Evolutionary conservation across 257 asterid genomes (phyloP).

Genomic region (Forsythia viridissima): DNA sequence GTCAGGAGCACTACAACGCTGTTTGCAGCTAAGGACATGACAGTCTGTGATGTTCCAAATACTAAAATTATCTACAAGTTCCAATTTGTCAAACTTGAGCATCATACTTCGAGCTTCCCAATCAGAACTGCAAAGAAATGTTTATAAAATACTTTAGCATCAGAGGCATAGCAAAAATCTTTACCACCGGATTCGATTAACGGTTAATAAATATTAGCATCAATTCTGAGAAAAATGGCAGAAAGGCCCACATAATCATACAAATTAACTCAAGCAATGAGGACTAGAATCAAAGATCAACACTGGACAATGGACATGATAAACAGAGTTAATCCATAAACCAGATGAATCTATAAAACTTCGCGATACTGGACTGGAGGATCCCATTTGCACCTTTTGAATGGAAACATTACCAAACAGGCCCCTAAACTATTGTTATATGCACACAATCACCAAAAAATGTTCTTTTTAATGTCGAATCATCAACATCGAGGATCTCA

Average conservation of each 20-base stretch:
- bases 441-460: neutral
- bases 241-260: neutral
- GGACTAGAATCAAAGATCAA: neutral
- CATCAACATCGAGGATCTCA: neutral
- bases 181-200: slow-evolving; percentile 15
- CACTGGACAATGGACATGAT: neutral
- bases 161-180: slow-evolving; percentile 17
- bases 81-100: slow-evolving; percentile 42
- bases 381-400: neutral
- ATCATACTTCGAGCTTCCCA: slow-evolving; percentile 77
- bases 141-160: slow-evolving; percentile 28
- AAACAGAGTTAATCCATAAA: slow-evolving; percentile 6
- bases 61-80: slow-evolving; percentile 36
- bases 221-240: slow-evolving; percentile 10
- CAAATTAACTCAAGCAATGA: slow-evolving; percentile 5
- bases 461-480: neutral
- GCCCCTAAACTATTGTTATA: neutral
- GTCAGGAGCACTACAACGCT: slow-evolving; percentile 60
- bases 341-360: neutral
- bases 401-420: neutral
- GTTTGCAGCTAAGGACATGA: slow-evolving; percentile 70
- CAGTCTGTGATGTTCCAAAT: slow-evolving; percentile 79
- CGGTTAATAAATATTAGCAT: slow-evolving; percentile 3
- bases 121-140: slow-evolving; percentile 67
- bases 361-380: neutral